These are phyloP conservation scores for Peribolospora baueri DNA, from an alignment of 768 basidiomycete genomes.

Conservation along the genomic window DNA sequence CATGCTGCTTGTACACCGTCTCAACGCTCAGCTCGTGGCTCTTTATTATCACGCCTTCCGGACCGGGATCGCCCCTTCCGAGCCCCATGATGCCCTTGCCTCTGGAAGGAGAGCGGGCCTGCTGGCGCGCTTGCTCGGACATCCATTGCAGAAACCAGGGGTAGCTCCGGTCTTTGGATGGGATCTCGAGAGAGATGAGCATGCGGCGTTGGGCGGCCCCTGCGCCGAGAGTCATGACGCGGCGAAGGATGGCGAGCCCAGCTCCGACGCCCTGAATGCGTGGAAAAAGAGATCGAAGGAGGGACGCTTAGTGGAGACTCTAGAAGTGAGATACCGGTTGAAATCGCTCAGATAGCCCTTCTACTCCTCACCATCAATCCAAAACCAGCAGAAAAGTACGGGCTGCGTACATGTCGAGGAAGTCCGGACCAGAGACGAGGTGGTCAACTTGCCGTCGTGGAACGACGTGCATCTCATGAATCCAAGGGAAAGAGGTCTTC, in stretches of 20 bases:
- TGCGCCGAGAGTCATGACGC: constrained; percentile 41
- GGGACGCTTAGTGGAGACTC: background rate
- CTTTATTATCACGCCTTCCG: constrained; percentile 20
- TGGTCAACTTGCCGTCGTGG: too few species aligned
- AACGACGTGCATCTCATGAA: too few species aligned
- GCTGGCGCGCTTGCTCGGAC: constrained; percentile 35
- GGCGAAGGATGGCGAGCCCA: constrained; percentile 47
- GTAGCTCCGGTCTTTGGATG: constrained; percentile 80
- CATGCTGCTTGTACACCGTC: constrained; percentile 60
- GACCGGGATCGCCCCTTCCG: too few species aligned
- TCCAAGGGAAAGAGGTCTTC: too few species aligned
- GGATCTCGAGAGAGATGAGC: constrained; percentile 85
- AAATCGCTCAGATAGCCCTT: too few species aligned
- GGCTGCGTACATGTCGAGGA: constrained; percentile 27
- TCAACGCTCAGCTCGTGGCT: constrained; percentile 90
- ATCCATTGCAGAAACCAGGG: constrained; percentile 97
- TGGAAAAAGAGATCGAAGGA: background rate
- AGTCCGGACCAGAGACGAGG: background rate
- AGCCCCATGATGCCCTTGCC: too few species aligned
- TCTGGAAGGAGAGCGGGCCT: constrained; percentile 3
- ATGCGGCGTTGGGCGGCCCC: constrained; percentile 61
- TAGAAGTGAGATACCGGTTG: background rate
- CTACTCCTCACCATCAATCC: constrained; percentile 57
- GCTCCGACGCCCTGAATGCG: constrained; percentile 58
- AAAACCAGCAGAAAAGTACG: constrained; percentile 93